Evolutionary conservation across 1,139 yeast species (phyloP).

Genomic region (Candida sanyaensis): DNA sequence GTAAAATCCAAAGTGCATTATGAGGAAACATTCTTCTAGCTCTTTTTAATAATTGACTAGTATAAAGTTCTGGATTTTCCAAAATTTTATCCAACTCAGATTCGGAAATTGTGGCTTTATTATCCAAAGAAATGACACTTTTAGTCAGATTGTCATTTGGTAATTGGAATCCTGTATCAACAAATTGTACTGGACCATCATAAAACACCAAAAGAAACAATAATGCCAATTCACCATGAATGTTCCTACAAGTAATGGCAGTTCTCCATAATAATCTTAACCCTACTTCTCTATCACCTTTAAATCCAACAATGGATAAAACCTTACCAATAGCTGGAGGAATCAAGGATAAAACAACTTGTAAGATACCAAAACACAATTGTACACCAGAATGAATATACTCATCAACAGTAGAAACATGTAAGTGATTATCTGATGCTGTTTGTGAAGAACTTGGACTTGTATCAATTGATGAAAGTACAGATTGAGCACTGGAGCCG

Average conservation of each 20-base stretch:
- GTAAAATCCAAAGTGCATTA: conserved; percentile 89
- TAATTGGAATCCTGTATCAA: conserved; percentile 78
- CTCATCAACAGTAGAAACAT: conserved; percentile 75
- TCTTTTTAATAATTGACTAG: conserved; percentile 48
- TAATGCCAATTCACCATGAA: conserved; percentile 89
- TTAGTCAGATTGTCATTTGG: conserved; percentile 42
- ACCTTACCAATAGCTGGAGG: conserved; percentile 93
- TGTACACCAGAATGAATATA: conserved; percentile 92
- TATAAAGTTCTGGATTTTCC: conserved; percentile 40
- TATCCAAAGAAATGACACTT: conserved; percentile 30
- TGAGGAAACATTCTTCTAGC: conserved; percentile 80
- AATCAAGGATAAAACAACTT: conserved; percentile 83
- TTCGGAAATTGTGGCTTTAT: conserved; percentile 36
- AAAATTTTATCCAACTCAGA: conserved; percentile 32
- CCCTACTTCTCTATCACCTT: conserved; percentile 83
- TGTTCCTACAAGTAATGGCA: conserved; percentile 75
- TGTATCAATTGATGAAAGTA: conserved; percentile 16
- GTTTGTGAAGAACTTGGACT: conserved; percentile 10
- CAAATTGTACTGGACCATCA: conserved; percentile 93
- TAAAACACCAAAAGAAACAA: conserved; percentile 82
- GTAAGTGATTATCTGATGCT: conserved; percentile 29
- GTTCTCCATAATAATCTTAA: conserved; percentile 81
- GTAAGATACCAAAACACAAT: conserved; percentile 87
- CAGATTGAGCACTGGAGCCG: conserved; percentile 14
- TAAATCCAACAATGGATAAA: conserved; percentile 86